Evolutionary conservation across 805 yeast genomes (phyloP), one percentile per base, ranked within the genome.

Genomic region (Citeromyces matritensis): DNA sequence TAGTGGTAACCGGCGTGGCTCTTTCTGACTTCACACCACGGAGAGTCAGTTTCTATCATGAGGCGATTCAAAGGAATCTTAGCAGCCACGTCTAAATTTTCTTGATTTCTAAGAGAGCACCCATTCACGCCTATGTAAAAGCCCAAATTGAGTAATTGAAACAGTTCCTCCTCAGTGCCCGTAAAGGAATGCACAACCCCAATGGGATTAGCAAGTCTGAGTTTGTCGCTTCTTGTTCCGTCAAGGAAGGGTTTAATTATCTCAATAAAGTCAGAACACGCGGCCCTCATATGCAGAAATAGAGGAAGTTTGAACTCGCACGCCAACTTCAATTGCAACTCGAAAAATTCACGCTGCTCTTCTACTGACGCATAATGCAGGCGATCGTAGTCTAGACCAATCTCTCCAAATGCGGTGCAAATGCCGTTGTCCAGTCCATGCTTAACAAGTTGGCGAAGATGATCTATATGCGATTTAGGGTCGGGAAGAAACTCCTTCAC

Each of bases 141-240:
- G 0, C 76, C 84, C 30, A 70, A 49, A 0, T 55, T 55, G 13
- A 86, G 49, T 17, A 85, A 44, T 32, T 60, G 58, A 5, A 61
- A 42, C 38, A 84, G 51, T 39, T 91, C 96, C 4, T 60, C 66
- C 10, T 49, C 35, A 0, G 84, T 61, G 2, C 96, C 99, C 0
- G 98, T 88, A 51, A 88, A 91, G 1, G 97, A 86, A 51, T 91
- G 99, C 2, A 91, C 88, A 5, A 91, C 88, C n/a, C 91, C 88
- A 26, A 69, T 65, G 4, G 42, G 39, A 32, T 63, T 63, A 7
- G 37, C 34, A 32, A 61, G 45, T 25, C 14, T 10, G 14, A 43
- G 28, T 1, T 44, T 44, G 29, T 43, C 45, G 2, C 53, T 40
- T 24, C 57, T 43, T 0, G 64, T 65, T 1, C 61, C 59, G 1